Conservation (phyloP, 2,329 filamentous ascomycete genomes). For the Alternaria gaisen region DNA sequence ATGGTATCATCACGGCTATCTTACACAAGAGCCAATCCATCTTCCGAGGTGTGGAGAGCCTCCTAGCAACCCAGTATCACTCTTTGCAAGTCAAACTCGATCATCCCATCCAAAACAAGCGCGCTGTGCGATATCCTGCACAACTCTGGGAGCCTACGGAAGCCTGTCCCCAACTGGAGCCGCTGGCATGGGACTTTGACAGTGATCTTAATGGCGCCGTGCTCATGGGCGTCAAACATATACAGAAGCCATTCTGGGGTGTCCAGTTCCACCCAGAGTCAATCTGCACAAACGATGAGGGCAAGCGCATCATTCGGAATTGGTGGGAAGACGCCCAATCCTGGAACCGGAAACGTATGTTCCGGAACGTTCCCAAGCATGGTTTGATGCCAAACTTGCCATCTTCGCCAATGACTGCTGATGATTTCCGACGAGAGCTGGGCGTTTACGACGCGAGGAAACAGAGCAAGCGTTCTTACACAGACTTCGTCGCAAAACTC, state of each 20-base stretch:
- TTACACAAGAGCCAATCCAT: slow-evolving; percentile 69
- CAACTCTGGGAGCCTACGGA: slow-evolving; percentile 53
- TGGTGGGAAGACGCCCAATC: slow-evolving; percentile 75
- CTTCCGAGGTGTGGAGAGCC: slow-evolving; percentile 67
- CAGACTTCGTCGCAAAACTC: slow-evolving; percentile 12
- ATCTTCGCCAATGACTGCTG: slow-evolving; percentile 29
- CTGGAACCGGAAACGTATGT: slow-evolving; percentile 57
- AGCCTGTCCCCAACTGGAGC: slow-evolving; percentile 50
- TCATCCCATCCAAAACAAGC: slow-evolving; percentile 38
- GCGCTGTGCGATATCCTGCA: slow-evolving; percentile 48
- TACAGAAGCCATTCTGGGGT: slow-evolving; percentile 78
- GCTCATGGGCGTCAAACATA: slow-evolving; percentile 80
- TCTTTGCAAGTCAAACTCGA: slow-evolving; percentile 62
- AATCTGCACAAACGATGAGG: slow-evolving; percentile 76
- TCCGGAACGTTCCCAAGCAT: slow-evolving; percentile 20
- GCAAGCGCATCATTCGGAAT: slow-evolving; percentile 71
- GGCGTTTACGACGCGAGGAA: slow-evolving; percentile 19
- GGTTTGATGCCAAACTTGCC: slow-evolving; percentile 16
- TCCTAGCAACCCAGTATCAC: slow-evolving; percentile 82
- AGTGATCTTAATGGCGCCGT: slow-evolving; percentile 62
- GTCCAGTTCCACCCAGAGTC: slow-evolving; percentile 93
- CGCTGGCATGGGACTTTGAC: slow-evolving; percentile 60
- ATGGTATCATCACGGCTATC: slow-evolving; percentile 80
- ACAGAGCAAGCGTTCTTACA: slow-evolving; percentile 14
- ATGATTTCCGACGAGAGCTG: slow-evolving; percentile 30